Conservation (phyloP, 192 early-diverging fungal species). For the Coemansia interrupta region DNA sequence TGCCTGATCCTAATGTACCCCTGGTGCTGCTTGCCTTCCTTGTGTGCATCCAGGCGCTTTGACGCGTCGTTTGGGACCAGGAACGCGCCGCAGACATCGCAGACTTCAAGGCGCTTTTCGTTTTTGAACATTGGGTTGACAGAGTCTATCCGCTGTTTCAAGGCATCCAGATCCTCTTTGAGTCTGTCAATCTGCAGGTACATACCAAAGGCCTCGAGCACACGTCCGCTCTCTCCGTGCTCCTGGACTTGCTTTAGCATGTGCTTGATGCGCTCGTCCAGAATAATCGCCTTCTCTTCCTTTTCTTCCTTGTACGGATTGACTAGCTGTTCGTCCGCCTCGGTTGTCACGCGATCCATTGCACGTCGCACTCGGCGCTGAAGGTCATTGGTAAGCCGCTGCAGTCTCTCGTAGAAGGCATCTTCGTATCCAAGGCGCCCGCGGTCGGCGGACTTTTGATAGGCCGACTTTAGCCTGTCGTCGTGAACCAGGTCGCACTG, state of each 20-base stretch:
- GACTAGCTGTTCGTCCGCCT: constrained; percentile 61
- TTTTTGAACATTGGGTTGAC: constrained; percentile 64
- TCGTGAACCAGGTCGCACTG: constrained; percentile 77
- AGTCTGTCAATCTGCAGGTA: constrained; percentile 65
- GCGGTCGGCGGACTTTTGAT: constrained; percentile 59
- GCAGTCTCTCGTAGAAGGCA: constrained; percentile 65
- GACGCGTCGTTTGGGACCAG: constrained; percentile 79
- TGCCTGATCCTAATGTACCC: constrained; percentile 76
- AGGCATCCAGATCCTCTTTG: constrained; percentile 58
- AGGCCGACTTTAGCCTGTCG: constrained; percentile 67
- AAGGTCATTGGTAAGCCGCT: constrained; percentile 63
- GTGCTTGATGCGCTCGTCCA: constrained; percentile 76
- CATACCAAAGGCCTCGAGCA: constrained; percentile 67
- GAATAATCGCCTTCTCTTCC: constrained; percentile 74
- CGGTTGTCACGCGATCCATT: constrained; percentile 62
- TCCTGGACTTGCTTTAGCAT: constrained; percentile 65
- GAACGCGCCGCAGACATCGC: constrained; percentile 80
- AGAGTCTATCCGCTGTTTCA: constrained; percentile 57
- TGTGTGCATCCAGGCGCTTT: constrained; percentile 77
- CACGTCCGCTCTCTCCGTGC: constrained; percentile 68
- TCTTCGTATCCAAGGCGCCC: constrained; percentile 70
- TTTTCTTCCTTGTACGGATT: constrained; percentile 70
- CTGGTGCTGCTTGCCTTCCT: constrained; percentile 80
- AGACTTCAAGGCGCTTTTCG: constrained; percentile 74
- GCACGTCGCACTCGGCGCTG: constrained; percentile 70